Evolutionary conservation across 2,329 filamentous ascomycete genomes (phyloP).

Genomic region (Monosporascus sp.): DNA sequence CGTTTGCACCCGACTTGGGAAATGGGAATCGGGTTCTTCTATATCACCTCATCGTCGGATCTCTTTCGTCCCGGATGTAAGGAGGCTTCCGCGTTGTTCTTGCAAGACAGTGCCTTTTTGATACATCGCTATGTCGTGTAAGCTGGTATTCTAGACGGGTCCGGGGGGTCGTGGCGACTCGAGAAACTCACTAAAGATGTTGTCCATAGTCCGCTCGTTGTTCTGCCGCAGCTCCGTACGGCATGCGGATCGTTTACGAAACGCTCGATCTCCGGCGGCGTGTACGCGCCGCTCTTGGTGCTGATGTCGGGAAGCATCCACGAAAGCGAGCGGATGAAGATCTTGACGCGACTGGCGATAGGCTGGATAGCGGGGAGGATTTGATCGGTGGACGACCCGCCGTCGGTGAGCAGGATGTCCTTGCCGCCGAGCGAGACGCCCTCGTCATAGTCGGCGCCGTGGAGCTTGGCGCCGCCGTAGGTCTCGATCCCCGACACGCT

Average conservation of each 20-base stretch:
- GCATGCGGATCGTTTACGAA: constrained; percentile 34
- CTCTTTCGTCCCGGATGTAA: constrained; percentile 4
- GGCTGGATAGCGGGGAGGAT: constrained; percentile 42
- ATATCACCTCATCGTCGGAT: constrained; percentile 5
- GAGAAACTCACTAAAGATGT: constrained; percentile 21
- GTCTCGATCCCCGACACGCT: constrained; percentile 6
- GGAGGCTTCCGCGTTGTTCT: constrained; percentile 4
- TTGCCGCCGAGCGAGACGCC: constrained; percentile 7
- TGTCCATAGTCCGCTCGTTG: constrained; percentile 14
- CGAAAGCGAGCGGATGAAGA: constrained; percentile 45
- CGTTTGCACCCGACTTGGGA: constrained; percentile 35
- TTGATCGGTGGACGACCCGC: constrained; percentile 36
- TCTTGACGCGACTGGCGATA: constrained; percentile 37
- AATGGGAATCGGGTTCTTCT: constrained; percentile 17
- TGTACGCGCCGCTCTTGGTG: constrained; percentile 39
- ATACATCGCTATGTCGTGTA: constrained; percentile 6
- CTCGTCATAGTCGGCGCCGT: constrained; percentile 12
- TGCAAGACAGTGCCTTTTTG: constrained; percentile 9
- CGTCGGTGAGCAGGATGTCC: constrained; percentile 6
- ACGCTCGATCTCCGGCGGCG: constrained; percentile 34
- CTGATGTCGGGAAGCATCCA: constrained; percentile 41
- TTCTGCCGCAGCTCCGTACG: constrained; percentile 5
- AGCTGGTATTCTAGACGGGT: not conserved
- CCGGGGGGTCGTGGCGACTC: constrained; percentile 1
- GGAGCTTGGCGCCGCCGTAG: constrained; percentile 7